Base-by-base conservation (phyloP, 371 early-diverging fungal genomes). In the Basidiobolus meristosporus region DNA sequence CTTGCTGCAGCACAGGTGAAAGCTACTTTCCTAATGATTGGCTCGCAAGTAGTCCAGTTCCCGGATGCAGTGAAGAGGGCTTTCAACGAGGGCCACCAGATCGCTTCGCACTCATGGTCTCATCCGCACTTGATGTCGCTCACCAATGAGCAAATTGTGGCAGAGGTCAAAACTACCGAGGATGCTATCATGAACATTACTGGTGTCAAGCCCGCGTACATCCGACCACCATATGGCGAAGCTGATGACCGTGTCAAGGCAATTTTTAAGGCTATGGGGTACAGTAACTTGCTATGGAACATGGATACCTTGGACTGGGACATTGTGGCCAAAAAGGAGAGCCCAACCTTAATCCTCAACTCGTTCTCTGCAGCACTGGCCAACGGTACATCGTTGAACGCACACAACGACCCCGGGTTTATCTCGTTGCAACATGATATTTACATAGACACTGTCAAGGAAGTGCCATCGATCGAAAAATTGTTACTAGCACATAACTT, bases 21-120 rank as follows among this genome's bases (percentile, higher is more conserved):
- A 36, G 74, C 63, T 7, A 78, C 81, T 0, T 78, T 77, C 43
- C 78, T 76, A 50, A 55, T 77, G 14, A 61, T 73, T 41, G 80
- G 77, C 9, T 39, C 39, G n/a, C 53, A 44, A 12, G 20, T 41
- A 12, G 39, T 57, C 15, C 51, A 59, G 35, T 21, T 38, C 35
- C n/a, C 30, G 45, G 41, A 48, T 51, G 17, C 45, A 50, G 18
- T 60, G 39, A 48, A 59, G 31, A 45, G 61, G 5, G 53, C 56
- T 18, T 64, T 50, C 31, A 40, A 52, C 1, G 45, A 55, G 2
- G 67, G 68, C 2, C 68, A 70, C 39, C 60, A 62, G 36, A 59
- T 70, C 40, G 68, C 56, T 7, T 61, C 63, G 0, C 69, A 68
- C 48, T 67, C 70, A 2, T 64, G 52, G 31, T 53, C 54, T 7